Base-by-base conservation (phyloP, 2,329 filamentous ascomycete genomes). In the Boeremia exigua region DNA sequence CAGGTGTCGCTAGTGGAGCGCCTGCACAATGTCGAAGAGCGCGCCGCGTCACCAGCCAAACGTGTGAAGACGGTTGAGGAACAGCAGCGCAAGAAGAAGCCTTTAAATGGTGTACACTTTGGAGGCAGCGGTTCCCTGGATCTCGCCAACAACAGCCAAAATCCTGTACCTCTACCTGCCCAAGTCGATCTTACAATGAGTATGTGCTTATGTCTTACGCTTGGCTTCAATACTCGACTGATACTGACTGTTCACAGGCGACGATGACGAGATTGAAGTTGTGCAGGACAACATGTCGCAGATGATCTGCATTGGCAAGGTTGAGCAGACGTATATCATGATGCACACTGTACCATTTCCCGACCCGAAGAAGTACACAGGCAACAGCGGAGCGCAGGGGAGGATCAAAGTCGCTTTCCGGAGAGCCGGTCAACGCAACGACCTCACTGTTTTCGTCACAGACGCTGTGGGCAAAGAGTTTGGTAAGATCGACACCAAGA, bases 241-340 rank as follows among this genome's bases (percentile, higher is more conserved):
- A 48, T 45, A 48, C 68, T 73, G 57, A 75, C 54, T 71, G 4
- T 7, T 75, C 50, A 17, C 47, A 63, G 72, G 80, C 56, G 88
- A 89, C 39, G 87, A 89, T 38, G 84, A 86, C 25, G 85, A 89
- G 9, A 68, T 86, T 4, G 75, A 83, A 17, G 78, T 86, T 32
- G 74, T 87, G 12, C 81, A 82, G 37, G 83, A 90, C 52, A 81
- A 86, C 28, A 83, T 80, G 42, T 82, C 87, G 17, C 85, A 91
- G 69, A 86, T 91, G 67, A 88, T 96, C 3, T 96, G 91, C 75
- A 92, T 90, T 68, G 92, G 92, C 37, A 89, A 89, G 76, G 76
- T 96, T 17, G 87, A 91, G 50, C 83, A 82, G 15, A 84, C 87
- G 2, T 84, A 79, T 49, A 79, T 95, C 37, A 86, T 88, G 60